Percentiles rank a stretch among this genome's conserved stretches.
Evolutionary conservation across 352 stramenopile genomes (phyloP).

Genomic region (Globisporangium paroecandrum): DNA sequence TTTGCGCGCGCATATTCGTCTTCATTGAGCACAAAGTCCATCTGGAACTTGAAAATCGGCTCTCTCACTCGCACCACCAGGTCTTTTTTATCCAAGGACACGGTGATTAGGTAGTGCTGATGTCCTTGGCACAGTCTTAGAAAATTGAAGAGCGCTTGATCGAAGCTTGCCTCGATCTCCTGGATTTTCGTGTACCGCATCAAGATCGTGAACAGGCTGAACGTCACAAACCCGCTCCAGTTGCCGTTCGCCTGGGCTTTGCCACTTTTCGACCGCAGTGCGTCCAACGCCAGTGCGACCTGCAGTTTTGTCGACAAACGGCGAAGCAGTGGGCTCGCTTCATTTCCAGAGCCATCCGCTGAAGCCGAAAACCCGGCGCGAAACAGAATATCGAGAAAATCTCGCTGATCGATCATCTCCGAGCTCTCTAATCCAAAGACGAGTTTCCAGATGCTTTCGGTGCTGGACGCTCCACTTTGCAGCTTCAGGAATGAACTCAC

Average conservation of each 20-base stretch:
- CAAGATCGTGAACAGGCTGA: conserved; percentile 47
- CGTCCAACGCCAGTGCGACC: conserved; percentile 43
- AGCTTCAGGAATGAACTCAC: conserved; percentile 33
- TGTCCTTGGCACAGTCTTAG: conserved; percentile 37
- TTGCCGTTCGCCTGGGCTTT: conserved; percentile 19
- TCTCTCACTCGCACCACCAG: conserved; percentile 48
- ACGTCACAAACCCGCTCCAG: conserved; percentile 21
- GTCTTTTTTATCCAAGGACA: conserved; percentile 27
- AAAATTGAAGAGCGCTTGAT: conserved; percentile 38
- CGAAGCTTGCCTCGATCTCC: conserved; percentile 46
- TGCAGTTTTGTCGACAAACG: conserved; percentile 35
- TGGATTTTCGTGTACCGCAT: conserved; percentile 42
- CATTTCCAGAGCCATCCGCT: background rate
- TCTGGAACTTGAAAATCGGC: conserved; percentile 51
- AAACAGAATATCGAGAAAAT: conserved; percentile 44
- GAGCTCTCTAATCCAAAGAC: conserved; percentile 33
- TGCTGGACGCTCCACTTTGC: conserved; percentile 25
- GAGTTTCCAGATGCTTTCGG: conserved; percentile 42
- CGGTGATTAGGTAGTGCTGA: conserved; percentile 42
- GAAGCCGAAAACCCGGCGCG: conserved; percentile 29
- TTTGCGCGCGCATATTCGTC: conserved; percentile 46
- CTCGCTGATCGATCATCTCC: conserved; percentile 35
- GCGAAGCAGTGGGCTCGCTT: conserved; percentile 9
- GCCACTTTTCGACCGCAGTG: conserved; percentile 30
- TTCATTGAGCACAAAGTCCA: conserved; percentile 44